Evolutionary conservation across 2,329 filamentous ascomycete species (phyloP).

Genomic region (Aspergillus ruber): DNA sequence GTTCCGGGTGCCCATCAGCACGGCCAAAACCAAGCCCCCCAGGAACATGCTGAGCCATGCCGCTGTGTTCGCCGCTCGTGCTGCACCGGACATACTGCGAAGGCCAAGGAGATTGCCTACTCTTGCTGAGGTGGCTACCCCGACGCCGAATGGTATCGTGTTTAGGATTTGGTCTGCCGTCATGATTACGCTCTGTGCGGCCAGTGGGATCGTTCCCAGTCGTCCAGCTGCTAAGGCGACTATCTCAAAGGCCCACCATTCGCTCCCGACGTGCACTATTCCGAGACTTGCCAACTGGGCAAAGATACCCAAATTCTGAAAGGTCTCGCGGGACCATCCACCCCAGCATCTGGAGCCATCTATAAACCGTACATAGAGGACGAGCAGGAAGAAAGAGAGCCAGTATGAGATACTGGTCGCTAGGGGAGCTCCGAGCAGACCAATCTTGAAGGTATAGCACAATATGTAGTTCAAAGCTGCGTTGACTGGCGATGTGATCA

Average conservation of each 20-base stretch:
- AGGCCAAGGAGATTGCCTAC: slow-evolving; percentile 76
- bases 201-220: slow-evolving; percentile 70
- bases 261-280: slow-evolving; percentile 76
- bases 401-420: slow-evolving; percentile 83
- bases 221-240: slow-evolving; percentile 75
- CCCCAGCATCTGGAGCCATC: slow-evolving; percentile 73
- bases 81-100: slow-evolving; percentile 58
- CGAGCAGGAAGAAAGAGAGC: slow-evolving; percentile 69
- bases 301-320: slow-evolving; percentile 65
- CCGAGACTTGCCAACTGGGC: slow-evolving; percentile 68
- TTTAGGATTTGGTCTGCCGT: slow-evolving; percentile 78
- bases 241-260: slow-evolving; percentile 95
- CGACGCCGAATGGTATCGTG: slow-evolving; percentile 80
- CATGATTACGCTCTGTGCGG: slow-evolving; percentile 85
- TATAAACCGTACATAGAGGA: slow-evolving; percentile 66
- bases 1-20: slow-evolving; percentile 65
- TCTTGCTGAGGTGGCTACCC: slow-evolving; percentile 70
- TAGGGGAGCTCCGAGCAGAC: slow-evolving; percentile 70
- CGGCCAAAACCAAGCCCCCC: slow-evolving; percentile 59
- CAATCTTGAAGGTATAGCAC: slow-evolving; percentile 64
- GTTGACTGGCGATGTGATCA: slow-evolving; percentile 56
- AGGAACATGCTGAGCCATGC: slow-evolving; percentile 66
- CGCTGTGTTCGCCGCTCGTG: slow-evolving; percentile 66
- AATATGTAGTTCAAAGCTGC: slow-evolving; percentile 59
- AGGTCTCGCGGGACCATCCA: slow-evolving; percentile 58